phyloP scores from a whole-genome alignment of 441 rosid species.

The Croton laevigatus region DNA sequence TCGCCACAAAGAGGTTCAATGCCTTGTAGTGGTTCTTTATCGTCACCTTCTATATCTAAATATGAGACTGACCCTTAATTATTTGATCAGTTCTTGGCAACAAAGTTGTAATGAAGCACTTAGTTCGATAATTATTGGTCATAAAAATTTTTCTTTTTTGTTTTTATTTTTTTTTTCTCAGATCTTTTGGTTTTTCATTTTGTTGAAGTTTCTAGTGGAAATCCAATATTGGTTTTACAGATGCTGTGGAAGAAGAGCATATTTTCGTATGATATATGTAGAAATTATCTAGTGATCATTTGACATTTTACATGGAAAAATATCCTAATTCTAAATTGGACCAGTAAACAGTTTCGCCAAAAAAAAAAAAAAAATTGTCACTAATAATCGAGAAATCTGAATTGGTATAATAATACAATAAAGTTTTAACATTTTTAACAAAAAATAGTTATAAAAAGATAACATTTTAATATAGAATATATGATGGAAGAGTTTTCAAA shows the following conservation, averaged over 20 bases:
- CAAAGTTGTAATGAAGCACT: slow-evolving; percentile 19
- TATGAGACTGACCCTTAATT: slow-evolving; percentile 33
- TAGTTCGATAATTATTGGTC: slow-evolving; percentile 26
- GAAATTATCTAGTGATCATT: no score
- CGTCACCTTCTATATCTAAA: slow-evolving; percentile 42
- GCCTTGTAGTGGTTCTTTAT: slow-evolving; percentile 35
- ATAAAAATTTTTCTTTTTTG: neutral
- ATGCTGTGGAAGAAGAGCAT: neutral
- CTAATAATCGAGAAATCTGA: no score
- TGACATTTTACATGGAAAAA: no score
- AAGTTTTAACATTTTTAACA: no score
- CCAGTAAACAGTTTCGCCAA: no score
- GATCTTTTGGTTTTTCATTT: slow-evolving; percentile 17
- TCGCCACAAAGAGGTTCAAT: slow-evolving; percentile 34
- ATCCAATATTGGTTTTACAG: slow-evolving; percentile 2
- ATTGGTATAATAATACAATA: no score
- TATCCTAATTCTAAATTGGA: no score
- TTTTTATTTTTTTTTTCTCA: slow-evolving; percentile 10
- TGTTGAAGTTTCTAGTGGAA: slow-evolving; percentile 10
- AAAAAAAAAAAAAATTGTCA: no score
- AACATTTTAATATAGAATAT: no score
- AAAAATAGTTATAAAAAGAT: no score
- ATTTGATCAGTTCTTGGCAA: slow-evolving; percentile 20
- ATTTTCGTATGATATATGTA: no score
- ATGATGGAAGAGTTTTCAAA: no score